Evolutionary conservation across 2,329 filamentous ascomycete genomes (phyloP), one percentile per base, ranked within the genome.

Genomic region (Pestalotiopsis fici): DNA sequence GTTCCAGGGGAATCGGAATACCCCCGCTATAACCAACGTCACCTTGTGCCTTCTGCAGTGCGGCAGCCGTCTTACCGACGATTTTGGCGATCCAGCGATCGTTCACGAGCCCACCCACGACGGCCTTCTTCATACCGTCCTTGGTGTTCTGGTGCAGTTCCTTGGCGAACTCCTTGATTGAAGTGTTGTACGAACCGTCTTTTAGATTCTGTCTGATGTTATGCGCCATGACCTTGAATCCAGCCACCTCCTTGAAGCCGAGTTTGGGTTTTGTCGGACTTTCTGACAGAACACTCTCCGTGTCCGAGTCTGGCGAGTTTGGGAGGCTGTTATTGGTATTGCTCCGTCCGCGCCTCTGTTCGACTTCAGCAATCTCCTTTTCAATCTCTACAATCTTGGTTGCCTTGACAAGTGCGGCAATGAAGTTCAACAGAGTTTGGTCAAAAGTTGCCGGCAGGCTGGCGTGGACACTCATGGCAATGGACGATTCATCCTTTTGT

Each of bases 381-480:
- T 87, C 84, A 28, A 83, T 76, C 70, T 87, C 85, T 59, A 87
- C 84, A 47, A 87, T 80, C 69, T 87, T 87, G n/a, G 82, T 86
- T 0, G 85, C 85, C 71, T 87, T 88, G n/a, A 87, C 81, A 1
- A 87, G 76, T 1, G 85, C 84, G 1, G 85, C 85, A n/a, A 83
- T 76, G 73, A 86, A 87, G 70, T 86, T 83, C 64, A 88, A 81
- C 3, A 87, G 76, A 23, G 82, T 80, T 68, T 87, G 85, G 67
- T 86, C 80, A 68, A 87, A 85, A 3, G 78, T 75, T 1, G 83
- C 83, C 0, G 86, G 86, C 1, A 87, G 74, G 55, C 81, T 80
- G 3, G 78, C 83, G 67, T 87, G 85, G 1, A 83, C 81, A 43
- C 79, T 80, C 57, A 87, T 76, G 37, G 78, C 79, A 67, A 87